A percentile compares a stretch with the other conserved stretches of the same genome.
Evolutionary conservation across 73 alveolate genomes (phyloP).

Genomic region (Paramecium sonneborni): DNA sequence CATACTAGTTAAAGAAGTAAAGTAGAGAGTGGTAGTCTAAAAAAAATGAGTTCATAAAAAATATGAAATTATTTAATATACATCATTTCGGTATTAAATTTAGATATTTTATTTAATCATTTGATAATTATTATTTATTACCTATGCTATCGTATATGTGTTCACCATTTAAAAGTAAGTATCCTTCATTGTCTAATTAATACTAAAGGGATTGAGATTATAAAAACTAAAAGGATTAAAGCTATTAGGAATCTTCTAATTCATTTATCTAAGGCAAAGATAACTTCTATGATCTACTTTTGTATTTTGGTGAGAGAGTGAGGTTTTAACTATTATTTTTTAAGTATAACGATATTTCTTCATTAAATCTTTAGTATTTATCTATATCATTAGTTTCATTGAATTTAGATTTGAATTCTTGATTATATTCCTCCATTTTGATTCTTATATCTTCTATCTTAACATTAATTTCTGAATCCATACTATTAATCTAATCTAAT

Average conservation of each 20-base stretch:
- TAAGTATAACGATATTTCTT: background rate
- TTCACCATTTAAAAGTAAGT: background rate
- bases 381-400: background rate
- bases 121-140: background rate
- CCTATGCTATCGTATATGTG: background rate
- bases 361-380: background rate
- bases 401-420: background rate
- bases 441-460: background rate
- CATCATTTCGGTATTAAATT: background rate
- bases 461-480: background rate
- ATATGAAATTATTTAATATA: background rate
- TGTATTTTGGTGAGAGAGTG: background rate
- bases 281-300: background rate
- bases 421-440: background rate
- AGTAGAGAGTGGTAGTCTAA: background rate
- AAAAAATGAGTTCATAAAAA: constrained; percentile 9
- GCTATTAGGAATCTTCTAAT: background rate
- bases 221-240: background rate
- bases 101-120: background rate
- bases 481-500: background rate
- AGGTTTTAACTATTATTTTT: background rate
- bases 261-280: background rate
- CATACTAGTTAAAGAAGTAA: constrained; percentile 52
- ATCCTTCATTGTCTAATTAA: constrained; percentile 15
- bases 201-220: background rate